Conservation (phyloP, 176 grass and related monocot species). For the Rhipidocladum racemiflorum region DNA sequence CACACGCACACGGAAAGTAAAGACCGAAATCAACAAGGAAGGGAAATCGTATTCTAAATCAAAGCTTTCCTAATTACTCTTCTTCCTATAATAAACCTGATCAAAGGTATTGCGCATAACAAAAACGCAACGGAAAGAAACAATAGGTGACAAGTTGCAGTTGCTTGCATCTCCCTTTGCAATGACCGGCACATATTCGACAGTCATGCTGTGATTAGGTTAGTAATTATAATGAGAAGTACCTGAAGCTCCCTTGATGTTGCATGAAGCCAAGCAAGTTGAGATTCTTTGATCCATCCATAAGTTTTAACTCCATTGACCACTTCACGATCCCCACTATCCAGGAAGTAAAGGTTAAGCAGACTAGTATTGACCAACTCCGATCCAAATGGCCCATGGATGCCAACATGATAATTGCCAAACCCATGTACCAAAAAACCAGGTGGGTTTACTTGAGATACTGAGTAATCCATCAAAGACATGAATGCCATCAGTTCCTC, state of each 20-base stretch:
- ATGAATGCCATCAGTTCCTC: constrained; percentile 83
- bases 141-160: background rate
- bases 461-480: constrained; percentile 87
- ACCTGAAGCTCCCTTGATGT: constrained; percentile 68
- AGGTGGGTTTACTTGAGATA: constrained; percentile 83
- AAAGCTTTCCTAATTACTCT: no score
- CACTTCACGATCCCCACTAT: constrained; percentile 76
- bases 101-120: no score
- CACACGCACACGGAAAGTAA: no score
- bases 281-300: constrained; percentile 91
- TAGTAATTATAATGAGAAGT: constrained; percentile 1
- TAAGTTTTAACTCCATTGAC: constrained; percentile 68
- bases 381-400: constrained; percentile 66
- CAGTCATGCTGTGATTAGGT: background rate
- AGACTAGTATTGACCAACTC: constrained; percentile 67
- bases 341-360: constrained; percentile 86
- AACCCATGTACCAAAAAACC: constrained; percentile 75
- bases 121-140: background rate
- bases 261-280: constrained; percentile 62
- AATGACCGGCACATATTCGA: background rate
- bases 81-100: no score
- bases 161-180: background rate
- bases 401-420: constrained; percentile 76
- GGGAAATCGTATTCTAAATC: no score
- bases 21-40: no score